A percentile compares a stretch with the other conserved stretches of the same genome.
Conservation (phyloP, 2,329 filamentous ascomycete species). For the Dichotomopilus funicola region DNA sequence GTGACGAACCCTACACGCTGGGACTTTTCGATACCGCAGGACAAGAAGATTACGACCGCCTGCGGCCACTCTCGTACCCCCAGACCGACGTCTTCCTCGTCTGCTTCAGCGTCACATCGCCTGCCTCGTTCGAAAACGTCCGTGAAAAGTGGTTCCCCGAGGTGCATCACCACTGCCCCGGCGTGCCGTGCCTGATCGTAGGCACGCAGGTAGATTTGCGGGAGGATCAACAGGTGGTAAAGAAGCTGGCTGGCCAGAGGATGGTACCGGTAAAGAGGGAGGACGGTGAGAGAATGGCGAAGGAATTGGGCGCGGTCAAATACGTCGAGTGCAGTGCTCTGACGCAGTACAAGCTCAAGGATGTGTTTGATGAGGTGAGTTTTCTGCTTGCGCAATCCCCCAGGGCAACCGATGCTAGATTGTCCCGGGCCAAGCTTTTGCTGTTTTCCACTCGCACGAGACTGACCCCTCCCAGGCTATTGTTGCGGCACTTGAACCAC, state of each 20-base stretch:
- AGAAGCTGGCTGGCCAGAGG: constrained; percentile 92
- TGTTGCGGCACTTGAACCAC: constrained; percentile 87
- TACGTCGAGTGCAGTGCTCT: constrained; percentile 98
- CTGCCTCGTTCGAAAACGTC: constrained; percentile 97
- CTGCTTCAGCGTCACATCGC: constrained; percentile 96
- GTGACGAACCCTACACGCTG: constrained; percentile 95
- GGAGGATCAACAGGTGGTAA: constrained; percentile 77
- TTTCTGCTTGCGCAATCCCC: neutral
- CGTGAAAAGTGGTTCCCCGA: constrained; percentile 99
- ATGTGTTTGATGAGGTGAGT: constrained; percentile 95
- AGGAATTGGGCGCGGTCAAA: constrained; percentile 94
- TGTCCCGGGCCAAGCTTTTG: neutral
- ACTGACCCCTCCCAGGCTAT: constrained; percentile 61
- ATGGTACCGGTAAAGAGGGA: constrained; percentile 89
- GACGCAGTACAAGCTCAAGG: constrained; percentile 97
- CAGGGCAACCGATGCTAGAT: neutral
- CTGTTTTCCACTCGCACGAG: neutral
- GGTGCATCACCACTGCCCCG: constrained; percentile 96
- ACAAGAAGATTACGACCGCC: constrained; percentile 98
- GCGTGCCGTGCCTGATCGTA: constrained; percentile 94
- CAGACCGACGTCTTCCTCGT: constrained; percentile 99
- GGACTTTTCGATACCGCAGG: constrained; percentile 97
- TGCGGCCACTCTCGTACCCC: constrained; percentile 92
- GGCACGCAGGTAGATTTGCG: constrained; percentile 95
- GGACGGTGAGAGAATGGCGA: constrained; percentile 93